A percentile compares a stretch with the other conserved stretches of the same genome.
phyloP scores from a whole-genome alignment of 2,329 filamentous ascomycete genomes.

The Penicillium brasilianum region DNA sequence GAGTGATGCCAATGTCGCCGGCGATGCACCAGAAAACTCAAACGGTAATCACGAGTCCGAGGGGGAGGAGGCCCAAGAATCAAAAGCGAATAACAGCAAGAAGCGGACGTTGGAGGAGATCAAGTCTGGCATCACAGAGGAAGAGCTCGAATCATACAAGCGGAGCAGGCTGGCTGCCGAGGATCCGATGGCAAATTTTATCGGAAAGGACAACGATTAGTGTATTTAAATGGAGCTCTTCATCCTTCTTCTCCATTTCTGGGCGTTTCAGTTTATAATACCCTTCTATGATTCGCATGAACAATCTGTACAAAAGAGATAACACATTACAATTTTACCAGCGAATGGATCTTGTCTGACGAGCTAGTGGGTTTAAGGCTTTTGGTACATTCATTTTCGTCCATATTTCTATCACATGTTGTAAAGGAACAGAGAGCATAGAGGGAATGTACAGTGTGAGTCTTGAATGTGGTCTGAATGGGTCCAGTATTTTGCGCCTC shows the following conservation, averaged over 20 bases:
- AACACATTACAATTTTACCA: background rate
- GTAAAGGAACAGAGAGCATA: background rate
- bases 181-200: constrained; percentile 84
- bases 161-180: constrained; percentile 73
- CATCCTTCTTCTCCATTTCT: constrained; percentile 12
- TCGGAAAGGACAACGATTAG: constrained; percentile 67
- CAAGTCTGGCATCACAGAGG: constrained; percentile 76
- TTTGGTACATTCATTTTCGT: too few relatives aligned
- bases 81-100: constrained; percentile 50
- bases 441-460: background rate
- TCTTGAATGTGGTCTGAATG: background rate
- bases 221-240: constrained; percentile 3
- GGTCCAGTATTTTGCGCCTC: background rate
- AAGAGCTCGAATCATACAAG: constrained; percentile 85
- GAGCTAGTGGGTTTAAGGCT: too few relatives aligned
- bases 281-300: constrained; percentile 15
- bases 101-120: constrained; percentile 81
- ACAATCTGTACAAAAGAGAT: background rate
- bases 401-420: too few relatives aligned
- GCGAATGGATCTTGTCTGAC: background rate
- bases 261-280: constrained; percentile 31
- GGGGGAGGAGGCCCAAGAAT: constrained; percentile 38
- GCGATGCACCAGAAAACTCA: background rate
- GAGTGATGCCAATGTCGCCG: constrained; percentile 24
- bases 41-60: constrained; percentile 32